Percentiles rank a stretch among this genome's conserved stretches.
Evolutionary conservation across 768 basidiomycete species (phyloP).

Genomic region (Pleurotus giganteus): DNA sequence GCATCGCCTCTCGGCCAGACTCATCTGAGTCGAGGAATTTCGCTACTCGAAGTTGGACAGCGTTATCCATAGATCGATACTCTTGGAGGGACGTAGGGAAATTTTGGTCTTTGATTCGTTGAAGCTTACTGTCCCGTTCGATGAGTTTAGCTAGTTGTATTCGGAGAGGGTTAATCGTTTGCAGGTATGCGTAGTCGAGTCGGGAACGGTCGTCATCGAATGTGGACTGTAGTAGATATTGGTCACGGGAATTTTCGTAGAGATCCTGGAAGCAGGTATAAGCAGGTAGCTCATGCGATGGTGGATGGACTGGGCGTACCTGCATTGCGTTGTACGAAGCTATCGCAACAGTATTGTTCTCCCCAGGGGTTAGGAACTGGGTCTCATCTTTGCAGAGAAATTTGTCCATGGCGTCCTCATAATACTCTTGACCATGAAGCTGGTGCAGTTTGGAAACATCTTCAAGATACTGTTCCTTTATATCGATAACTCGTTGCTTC

Average conservation of each 20-base stretch:
- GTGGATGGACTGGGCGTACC: not conserved
- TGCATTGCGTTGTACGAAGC: slow-evolving; percentile 20
- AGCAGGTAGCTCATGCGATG: not conserved
- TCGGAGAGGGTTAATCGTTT: slow-evolving; percentile 20
- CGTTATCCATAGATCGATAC: slow-evolving; percentile 31
- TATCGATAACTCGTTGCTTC: slow-evolving; percentile 24
- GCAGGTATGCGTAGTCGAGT: slow-evolving; percentile 30
- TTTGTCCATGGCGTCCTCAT: slow-evolving; percentile 30
- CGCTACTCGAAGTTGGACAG: slow-evolving; percentile 49
- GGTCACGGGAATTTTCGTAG: slow-evolving; percentile 21
- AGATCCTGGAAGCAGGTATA: slow-evolving; percentile 16
- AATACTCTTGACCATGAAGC: slow-evolving; percentile 33
- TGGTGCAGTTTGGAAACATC: slow-evolving; percentile 38
- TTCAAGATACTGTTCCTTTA: slow-evolving; percentile 27
- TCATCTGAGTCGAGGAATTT: slow-evolving; percentile 37
- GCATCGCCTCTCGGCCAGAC: slow-evolving; percentile 42
- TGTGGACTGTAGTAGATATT: slow-evolving; percentile 13
- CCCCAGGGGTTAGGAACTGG: slow-evolving; percentile 16
- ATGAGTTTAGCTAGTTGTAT: slow-evolving; percentile 17
- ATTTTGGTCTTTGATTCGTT: slow-evolving; percentile 22
- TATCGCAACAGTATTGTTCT: slow-evolving; percentile 19
- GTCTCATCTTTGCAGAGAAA: slow-evolving; percentile 30
- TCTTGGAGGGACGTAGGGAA: slow-evolving; percentile 35
- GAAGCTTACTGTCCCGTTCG: slow-evolving; percentile 21
- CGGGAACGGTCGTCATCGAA: slow-evolving; percentile 30